These are phyloP conservation scores for Hericium erinaceus DNA, from an alignment of 768 basidiomycete species.

Conservation along the genomic window DNA sequence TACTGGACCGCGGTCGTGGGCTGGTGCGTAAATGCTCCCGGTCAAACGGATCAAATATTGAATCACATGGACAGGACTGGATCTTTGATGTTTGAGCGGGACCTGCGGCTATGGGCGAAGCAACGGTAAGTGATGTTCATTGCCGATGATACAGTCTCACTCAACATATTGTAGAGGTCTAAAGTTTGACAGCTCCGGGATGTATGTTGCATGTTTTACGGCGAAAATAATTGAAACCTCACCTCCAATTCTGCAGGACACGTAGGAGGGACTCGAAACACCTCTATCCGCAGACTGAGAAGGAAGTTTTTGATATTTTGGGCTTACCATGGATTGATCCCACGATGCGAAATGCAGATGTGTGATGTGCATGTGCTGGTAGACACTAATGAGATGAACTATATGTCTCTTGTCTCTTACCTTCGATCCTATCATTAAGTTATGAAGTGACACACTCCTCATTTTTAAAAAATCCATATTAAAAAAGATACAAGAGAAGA, in stretches of 20 bases:
- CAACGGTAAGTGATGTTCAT: slow-evolving; percentile 30
- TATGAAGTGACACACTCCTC: too few species aligned
- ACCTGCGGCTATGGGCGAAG: slow-evolving; percentile 70
- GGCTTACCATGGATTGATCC: slow-evolving; percentile 68
- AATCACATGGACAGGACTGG: slow-evolving; percentile 52
- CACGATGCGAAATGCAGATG: slow-evolving; percentile 61
- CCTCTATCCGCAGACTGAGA: slow-evolving; percentile 54
- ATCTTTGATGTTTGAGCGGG: slow-evolving; percentile 84
- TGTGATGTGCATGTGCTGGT: slow-evolving; percentile 23
- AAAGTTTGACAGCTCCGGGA: slow-evolving; percentile 77
- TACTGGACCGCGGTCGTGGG: slow-evolving; percentile 89
- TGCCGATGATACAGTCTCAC: not conserved
- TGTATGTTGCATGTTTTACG: slow-evolving; percentile 37
- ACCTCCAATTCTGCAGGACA: slow-evolving; percentile 30
- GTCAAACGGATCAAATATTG: too few species aligned
- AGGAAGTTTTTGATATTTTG: slow-evolving; percentile 63
- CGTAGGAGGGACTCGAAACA: slow-evolving; percentile 54
- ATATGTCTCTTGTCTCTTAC: too few species aligned
- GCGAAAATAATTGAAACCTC: not conserved
- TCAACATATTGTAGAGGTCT: slow-evolving; percentile 40
- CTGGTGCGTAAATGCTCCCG: slow-evolving; percentile 41
- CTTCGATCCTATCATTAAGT: too few species aligned
- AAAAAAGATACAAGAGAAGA: too few species aligned
- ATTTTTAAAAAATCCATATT: too few species aligned
- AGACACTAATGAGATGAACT: not conserved